phyloP scores from a whole-genome alignment of 177 flowering plant genomes.

The Vitis hybrid region DNA sequence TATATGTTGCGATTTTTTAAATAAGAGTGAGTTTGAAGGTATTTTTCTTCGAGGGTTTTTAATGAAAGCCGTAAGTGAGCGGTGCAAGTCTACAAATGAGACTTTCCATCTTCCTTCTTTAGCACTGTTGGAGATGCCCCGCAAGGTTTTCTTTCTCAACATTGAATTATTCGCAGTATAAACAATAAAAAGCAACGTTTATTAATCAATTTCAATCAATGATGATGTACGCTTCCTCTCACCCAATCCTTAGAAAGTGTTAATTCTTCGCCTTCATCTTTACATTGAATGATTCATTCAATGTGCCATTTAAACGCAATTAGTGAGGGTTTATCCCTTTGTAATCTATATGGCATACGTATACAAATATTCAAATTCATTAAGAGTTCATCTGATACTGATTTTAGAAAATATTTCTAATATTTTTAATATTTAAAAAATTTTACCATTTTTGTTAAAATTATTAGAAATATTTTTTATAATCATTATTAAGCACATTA shows the following conservation, averaged over 20 bases:
- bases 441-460: no score
- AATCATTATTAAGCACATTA: fast-evolving
- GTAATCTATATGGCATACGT: no score
- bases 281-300: no score
- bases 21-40: background rate
- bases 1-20: no score
- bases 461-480: fast-evolving
- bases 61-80: background rate
- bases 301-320: no score
- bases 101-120: background rate
- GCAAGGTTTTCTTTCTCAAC: background rate
- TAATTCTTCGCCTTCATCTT: no score
- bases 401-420: no score
- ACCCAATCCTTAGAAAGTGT: no score
- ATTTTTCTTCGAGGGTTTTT: background rate
- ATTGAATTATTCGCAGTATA: background rate
- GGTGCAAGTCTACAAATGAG: background rate
- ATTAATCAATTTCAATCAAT: background rate
- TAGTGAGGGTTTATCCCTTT: no score
- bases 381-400: fast-evolving
- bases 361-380: no score
- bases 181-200: background rate
- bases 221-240: background rate
- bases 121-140: background rate
- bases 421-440: no score